These are phyloP conservation scores for Gnetum montanum DNA, from an alignment of 75 land plant genomes.

Conservation along the genomic window DNA sequence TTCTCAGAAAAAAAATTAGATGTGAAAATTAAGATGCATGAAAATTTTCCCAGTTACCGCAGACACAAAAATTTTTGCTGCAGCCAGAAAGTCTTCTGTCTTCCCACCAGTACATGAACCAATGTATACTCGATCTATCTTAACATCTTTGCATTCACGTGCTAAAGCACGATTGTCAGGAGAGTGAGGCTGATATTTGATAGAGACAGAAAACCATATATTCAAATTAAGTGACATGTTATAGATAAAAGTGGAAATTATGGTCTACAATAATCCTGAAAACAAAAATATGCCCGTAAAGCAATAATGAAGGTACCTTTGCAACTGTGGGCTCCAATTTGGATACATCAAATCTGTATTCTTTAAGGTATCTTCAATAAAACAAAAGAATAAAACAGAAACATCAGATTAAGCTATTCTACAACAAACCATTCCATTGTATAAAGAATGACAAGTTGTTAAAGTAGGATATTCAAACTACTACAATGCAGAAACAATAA, in stretches of 20 bases:
- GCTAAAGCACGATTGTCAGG: conserved; percentile 95
- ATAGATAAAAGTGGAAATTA: no score
- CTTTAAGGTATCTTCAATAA: conserved; percentile 46
- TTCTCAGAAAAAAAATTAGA: no score
- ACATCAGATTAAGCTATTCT: no score
- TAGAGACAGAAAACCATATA: neutral
- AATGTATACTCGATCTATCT: conserved; percentile 89
- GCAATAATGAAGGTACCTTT: no score
- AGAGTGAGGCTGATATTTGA: conserved; percentile 75
- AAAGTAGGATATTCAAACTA: no score
- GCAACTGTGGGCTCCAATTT: conserved; percentile 92
- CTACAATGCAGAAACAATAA: no score
- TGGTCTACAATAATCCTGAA: no score
- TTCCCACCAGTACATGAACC: conserved; percentile 98
- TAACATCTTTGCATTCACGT: conserved; percentile 88
- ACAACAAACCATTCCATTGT: no score
- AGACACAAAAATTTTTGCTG: conserved; percentile 60
- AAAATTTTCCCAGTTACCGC: conserved; percentile 33
- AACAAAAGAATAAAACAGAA: conserved; percentile 3
- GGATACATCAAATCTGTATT: conserved; percentile 82
- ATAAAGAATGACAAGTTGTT: no score
- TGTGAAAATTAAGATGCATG: no score
- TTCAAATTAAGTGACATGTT: neutral
- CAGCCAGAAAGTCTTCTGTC: conserved; percentile 86
- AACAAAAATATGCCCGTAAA: neutral